Percentiles rank a stretch among this genome's conserved stretches.
Conservation (phyloP, 352 stramenopile species). For the Phytopythium cucurbitacearum region DNA sequence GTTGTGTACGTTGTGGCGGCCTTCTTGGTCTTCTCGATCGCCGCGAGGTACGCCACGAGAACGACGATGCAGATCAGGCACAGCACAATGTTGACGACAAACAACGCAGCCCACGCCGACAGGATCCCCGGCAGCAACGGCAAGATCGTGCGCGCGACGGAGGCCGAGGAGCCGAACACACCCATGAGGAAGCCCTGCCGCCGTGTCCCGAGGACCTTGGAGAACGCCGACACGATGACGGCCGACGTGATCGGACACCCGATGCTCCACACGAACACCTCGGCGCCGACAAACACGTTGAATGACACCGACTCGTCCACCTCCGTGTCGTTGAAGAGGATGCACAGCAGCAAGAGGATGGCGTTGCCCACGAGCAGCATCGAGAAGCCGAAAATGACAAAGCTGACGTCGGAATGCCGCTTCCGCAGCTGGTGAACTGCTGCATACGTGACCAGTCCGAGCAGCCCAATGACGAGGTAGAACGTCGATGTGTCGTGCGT, state of each 20-base stretch:
- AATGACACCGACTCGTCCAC: slow-evolving; percentile 12
- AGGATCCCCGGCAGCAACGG: slow-evolving; percentile 53
- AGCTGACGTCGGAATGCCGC: slow-evolving; percentile 33
- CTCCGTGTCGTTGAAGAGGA: background rate
- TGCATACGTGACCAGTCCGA: slow-evolving; percentile 43
- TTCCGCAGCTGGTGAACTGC: slow-evolving; percentile 27
- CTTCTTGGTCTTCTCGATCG: background rate
- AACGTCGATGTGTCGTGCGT: slow-evolving; percentile 36
- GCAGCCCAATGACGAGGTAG: slow-evolving; percentile 46
- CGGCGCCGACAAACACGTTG: slow-evolving; percentile 28
- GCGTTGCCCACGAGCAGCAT: slow-evolving; percentile 43
- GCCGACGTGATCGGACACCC: slow-evolving; percentile 50
- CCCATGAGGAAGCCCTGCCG: slow-evolving; percentile 56
- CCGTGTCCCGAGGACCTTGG: slow-evolving; percentile 44
- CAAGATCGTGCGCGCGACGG: slow-evolving; percentile 49
- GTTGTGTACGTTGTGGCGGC: background rate
- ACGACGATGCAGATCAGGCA: slow-evolving; percentile 37
- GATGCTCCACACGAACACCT: slow-evolving; percentile 63
- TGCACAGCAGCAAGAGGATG: slow-evolving; percentile 30
- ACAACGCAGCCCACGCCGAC: slow-evolving; percentile 34
- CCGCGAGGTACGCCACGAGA: slow-evolving; percentile 16
- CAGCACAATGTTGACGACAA: slow-evolving; percentile 38
- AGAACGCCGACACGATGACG: slow-evolving; percentile 53
- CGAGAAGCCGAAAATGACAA: slow-evolving; percentile 44
- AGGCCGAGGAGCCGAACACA: slow-evolving; percentile 53